Evolutionary conservation across 129 eudicot genomes (phyloP).

Genomic region (Erigeron canadensis): DNA sequence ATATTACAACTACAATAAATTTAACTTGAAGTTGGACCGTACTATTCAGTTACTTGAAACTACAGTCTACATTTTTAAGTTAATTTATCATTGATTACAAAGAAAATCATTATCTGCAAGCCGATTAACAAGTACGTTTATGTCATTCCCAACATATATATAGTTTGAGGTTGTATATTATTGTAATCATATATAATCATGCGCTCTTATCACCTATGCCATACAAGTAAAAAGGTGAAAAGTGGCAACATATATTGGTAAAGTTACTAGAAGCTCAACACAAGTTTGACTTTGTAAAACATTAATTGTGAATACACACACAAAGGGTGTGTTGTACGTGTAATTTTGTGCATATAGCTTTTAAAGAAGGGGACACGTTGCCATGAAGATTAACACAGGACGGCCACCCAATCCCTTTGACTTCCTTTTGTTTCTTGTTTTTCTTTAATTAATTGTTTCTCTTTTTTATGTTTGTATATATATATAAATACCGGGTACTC

Average conservation of each 20-base stretch:
- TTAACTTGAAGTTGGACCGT: too few species aligned
- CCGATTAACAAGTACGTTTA: too few species aligned
- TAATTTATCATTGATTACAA: too few species aligned
- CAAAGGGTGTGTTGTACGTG: slow-evolving; percentile 31
- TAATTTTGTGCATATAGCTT: slow-evolving; percentile 19
- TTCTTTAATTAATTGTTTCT: slow-evolving; percentile 4
- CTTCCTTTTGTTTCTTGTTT: slow-evolving; percentile 41
- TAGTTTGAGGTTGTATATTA: too few species aligned
- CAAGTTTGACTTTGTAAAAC: slow-evolving; percentile 29
- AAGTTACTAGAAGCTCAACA: slow-evolving; percentile 28
- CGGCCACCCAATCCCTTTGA: slow-evolving; percentile 90
- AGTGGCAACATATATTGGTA: slow-evolving; percentile 10
- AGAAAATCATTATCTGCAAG: too few species aligned
- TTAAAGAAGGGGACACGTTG: slow-evolving; percentile 78
- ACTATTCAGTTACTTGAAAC: too few species aligned
- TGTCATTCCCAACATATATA: too few species aligned
- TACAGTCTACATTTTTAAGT: too few species aligned
- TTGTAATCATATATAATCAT: background rate
- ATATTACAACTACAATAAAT: too few species aligned
- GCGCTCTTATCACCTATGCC: slow-evolving; percentile 2
- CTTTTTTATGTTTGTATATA: slow-evolving; percentile 7
- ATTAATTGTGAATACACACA: slow-evolving; percentile 6
- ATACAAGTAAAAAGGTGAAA: slow-evolving; percentile 22
- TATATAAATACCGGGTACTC: slow-evolving; percentile 21
- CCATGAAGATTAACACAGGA: slow-evolving; percentile 58